Evolutionary conservation across 139 green algal species (phyloP).

Genomic region (Zygnema circumcarinatum): DNA sequence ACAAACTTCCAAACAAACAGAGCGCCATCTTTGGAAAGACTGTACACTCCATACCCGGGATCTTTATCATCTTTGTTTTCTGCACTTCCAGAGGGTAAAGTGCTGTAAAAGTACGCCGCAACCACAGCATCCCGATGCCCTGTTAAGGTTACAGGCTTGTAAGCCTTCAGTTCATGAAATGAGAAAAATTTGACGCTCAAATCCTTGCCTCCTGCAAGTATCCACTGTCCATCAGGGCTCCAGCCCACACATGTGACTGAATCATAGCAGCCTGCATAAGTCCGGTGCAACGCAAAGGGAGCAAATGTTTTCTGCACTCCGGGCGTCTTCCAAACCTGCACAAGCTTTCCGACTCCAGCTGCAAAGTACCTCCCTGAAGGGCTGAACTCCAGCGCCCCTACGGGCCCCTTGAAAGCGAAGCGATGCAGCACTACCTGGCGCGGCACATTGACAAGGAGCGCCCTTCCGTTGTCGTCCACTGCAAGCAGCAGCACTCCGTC

Average conservation of each 20-base stretch:
- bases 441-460: constrained; percentile 77
- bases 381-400: constrained; percentile 83
- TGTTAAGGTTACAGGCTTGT: constrained; percentile 76
- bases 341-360: constrained; percentile 78
- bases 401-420: constrained; percentile 89
- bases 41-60: constrained; percentile 64
- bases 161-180: constrained; percentile 82
- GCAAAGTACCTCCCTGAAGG: constrained; percentile 89
- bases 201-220: constrained; percentile 85
- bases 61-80: not conserved
- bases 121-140: constrained; percentile 83
- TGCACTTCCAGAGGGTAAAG: not conserved
- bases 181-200: constrained; percentile 80
- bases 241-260: constrained; percentile 90
- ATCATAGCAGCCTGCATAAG: constrained; percentile 82
- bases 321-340: constrained; percentile 92
- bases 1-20: constrained; percentile 82
- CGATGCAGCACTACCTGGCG: constrained; percentile 83
- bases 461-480: constrained; percentile 82
- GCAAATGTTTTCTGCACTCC: constrained; percentile 66
- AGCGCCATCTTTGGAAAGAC: constrained; percentile 83
- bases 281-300: constrained; percentile 90
- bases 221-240: constrained; percentile 75
- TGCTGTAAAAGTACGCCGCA: constrained; percentile 77
- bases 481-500: constrained; percentile 84